These are phyloP conservation scores for Dendrocalamus latiflorus DNA, from an alignment of 202 grass and related monocot species.

Conservation along the genomic window DNA sequence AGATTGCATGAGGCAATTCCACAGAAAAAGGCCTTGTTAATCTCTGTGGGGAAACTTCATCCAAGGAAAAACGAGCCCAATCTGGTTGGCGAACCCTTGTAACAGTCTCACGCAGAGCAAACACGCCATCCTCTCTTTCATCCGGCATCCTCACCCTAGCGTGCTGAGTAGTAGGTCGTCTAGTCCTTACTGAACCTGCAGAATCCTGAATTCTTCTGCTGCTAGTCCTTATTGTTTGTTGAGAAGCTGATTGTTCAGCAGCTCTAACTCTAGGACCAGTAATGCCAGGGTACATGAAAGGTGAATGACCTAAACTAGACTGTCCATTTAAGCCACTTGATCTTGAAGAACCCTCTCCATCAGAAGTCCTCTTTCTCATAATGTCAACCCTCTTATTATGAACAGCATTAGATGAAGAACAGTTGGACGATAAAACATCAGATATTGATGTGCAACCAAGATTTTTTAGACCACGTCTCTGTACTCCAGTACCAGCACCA, in stretches of 20 bases:
- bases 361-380: conserved; percentile 42
- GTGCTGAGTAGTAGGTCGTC: conserved; percentile 25
- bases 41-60: conserved; percentile 22
- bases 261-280: conserved; percentile 30
- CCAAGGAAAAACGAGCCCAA: conserved; percentile 11
- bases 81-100: conserved; percentile 19
- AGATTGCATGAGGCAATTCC: too few relatives aligned
- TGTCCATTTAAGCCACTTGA: conserved; percentile 36
- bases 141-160: conserved; percentile 22
- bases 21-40: too few relatives aligned
- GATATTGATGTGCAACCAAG: conserved; percentile 70
- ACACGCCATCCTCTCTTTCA: conserved; percentile 20
- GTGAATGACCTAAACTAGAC: conserved; percentile 31
- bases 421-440: conserved; percentile 51
- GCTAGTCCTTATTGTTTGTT: conserved; percentile 28
- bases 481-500: conserved; percentile 24
- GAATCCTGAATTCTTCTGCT: conserved; percentile 25
- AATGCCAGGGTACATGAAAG: conserved; percentile 22
- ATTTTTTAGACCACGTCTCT: conserved; percentile 49
- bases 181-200: conserved; percentile 38
- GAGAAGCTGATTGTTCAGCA: conserved; percentile 32
- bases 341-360: conserved; percentile 56
- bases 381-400: conserved; percentile 28
- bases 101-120: conserved; percentile 38
- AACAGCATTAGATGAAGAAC: conserved; percentile 47